Evolutionary conservation across 1,284 basidiomycete genomes (phyloP).

Genomic region (Vanrija pseudolonga): DNA sequence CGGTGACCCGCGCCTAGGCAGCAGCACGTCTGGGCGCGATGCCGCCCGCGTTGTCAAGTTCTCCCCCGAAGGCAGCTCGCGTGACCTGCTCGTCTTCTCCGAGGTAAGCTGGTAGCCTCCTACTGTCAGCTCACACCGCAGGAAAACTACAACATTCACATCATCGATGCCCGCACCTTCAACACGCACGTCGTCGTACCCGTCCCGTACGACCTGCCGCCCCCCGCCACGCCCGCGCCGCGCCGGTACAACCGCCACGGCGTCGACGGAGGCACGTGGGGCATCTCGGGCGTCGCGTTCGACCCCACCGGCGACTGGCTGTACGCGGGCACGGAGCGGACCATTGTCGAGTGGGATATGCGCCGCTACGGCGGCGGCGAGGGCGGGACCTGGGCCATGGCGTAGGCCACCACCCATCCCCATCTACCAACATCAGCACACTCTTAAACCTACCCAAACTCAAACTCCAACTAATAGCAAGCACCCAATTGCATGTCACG

Average conservation of each 20-base stretch:
- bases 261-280: constrained; percentile 34
- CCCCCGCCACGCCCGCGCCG: neutral
- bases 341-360: constrained; percentile 49
- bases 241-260: constrained; percentile 13
- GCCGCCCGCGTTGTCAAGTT: constrained; percentile 50
- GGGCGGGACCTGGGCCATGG: constrained; percentile 40
- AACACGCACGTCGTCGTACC: constrained; percentile 43
- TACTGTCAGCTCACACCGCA: constrained; percentile 12
- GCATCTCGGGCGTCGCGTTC: constrained; percentile 45
- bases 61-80: constrained; percentile 40
- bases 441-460: too few relatives aligned
- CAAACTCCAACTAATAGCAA: neutral
- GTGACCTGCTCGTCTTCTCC: constrained; percentile 48
- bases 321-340: constrained; percentile 47
- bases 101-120: constrained; percentile 26
- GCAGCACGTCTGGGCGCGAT: constrained; percentile 36
- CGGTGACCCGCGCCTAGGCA: constrained; percentile 18
- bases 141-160: constrained; percentile 46
- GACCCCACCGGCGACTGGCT: constrained; percentile 47
- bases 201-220: constrained; percentile 27
- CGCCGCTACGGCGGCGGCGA: constrained; percentile 33
- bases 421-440: neutral
- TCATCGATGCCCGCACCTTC: constrained; percentile 49
- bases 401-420: constrained; percentile 14
- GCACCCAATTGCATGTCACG: neutral